Percentiles rank a stretch among this genome's conserved stretches.
Conservation (phyloP, 306 rosid genomes). For the Sicyos baderoa region DNA sequence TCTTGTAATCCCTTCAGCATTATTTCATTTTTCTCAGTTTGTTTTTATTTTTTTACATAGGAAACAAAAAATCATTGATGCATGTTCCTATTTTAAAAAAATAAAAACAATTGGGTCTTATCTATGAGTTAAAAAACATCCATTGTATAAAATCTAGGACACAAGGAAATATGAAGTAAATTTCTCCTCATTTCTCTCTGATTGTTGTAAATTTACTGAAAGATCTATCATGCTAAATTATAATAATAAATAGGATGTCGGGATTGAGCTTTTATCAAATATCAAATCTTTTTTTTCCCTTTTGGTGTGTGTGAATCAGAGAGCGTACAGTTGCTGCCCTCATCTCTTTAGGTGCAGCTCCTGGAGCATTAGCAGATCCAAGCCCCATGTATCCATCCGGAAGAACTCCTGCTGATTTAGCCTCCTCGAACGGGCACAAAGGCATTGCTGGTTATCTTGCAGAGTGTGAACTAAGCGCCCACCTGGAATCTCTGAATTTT, state of each 20-base stretch:
- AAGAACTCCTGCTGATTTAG: constrained; percentile 79
- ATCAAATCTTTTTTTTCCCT: neutral
- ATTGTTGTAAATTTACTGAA: no score
- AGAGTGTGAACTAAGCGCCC: constrained; percentile 49
- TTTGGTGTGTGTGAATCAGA: constrained; percentile 32
- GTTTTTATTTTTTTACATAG: no score
- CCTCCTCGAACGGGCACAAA: constrained; percentile 69
- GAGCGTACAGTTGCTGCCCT: constrained; percentile 72
- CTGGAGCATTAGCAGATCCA: constrained; percentile 73
- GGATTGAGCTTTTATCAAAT: neutral
- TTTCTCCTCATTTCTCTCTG: no score
- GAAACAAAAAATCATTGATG: no score
- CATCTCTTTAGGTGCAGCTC: constrained; percentile 66
- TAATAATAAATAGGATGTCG: neutral
- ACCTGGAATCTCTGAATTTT: constrained; percentile 39
- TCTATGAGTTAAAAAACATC: no score
- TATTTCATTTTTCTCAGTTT: no score
- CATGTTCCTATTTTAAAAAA: no score
- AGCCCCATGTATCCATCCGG: constrained; percentile 49
- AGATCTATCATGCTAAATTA: neutral
- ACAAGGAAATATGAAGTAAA: no score
- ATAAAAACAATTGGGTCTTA: no score
- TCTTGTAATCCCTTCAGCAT: no score
- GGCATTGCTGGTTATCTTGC: constrained; percentile 93
- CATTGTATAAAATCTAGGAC: no score